Evolutionary conservation across 176 grass and related monocot species (phyloP).

Genomic region (Aegilops bicornis): DNA sequence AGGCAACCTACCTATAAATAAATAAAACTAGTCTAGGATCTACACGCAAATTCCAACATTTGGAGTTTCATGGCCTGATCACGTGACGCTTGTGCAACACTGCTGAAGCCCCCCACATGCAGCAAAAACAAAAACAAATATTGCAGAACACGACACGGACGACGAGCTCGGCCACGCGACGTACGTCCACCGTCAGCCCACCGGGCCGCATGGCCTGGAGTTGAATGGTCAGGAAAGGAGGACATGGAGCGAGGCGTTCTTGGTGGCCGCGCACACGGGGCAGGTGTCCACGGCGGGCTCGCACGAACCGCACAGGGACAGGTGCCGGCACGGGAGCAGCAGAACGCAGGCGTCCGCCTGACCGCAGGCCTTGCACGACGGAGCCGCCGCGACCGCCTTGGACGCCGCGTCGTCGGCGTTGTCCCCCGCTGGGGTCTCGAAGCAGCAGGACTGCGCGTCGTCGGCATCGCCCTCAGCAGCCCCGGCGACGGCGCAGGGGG

Average conservation of each 20-base stretch:
- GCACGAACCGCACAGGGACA: slow-evolving; percentile 57
- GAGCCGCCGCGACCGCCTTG: background rate
- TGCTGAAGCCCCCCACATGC: background rate
- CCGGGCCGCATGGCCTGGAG: background rate
- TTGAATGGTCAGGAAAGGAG: slow-evolving; percentile 25
- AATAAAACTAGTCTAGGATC: background rate
- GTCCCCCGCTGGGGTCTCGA: background rate
- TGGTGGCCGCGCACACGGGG: slow-evolving; percentile 43
- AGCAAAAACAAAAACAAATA: background rate
- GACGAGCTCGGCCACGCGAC: background rate
- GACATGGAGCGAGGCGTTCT: slow-evolving; percentile 59
- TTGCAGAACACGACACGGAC: background rate
- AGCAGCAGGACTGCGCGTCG: slow-evolving; percentile 42
- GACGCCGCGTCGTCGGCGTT: slow-evolving; percentile 19
- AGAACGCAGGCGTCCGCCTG: slow-evolving; percentile 38
- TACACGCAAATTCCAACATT: background rate
- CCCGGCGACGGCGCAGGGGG: background rate
- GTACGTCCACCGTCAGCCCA: background rate
- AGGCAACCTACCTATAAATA: too few species aligned
- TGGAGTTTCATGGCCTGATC: background rate
- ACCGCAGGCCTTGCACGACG: slow-evolving; percentile 40
- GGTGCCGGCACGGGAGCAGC: slow-evolving; percentile 69
- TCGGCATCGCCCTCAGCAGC: background rate
- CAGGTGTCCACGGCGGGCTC: slow-evolving; percentile 30
- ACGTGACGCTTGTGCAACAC: background rate